Evolutionary conservation across 2,329 filamentous ascomycete genomes (phyloP), one percentile per base, ranked within the genome.

Genomic region (Talaromyces sp.): DNA sequence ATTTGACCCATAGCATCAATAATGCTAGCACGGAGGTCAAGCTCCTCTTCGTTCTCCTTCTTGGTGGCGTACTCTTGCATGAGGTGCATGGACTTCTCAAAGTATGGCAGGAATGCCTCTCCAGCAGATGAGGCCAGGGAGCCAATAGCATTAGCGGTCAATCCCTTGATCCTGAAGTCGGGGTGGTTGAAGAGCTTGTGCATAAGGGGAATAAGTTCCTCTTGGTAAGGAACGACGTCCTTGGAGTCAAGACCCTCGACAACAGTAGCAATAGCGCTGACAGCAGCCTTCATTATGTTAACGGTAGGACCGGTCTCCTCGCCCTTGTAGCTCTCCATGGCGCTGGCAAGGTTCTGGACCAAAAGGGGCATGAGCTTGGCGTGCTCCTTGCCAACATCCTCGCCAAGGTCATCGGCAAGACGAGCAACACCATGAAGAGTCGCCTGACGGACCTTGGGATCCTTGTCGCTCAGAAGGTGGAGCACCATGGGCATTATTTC

Each of bases 1-100:
- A 98, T 96, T 75, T 93, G 92, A 62, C 93, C 94, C 82, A 99
- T 90, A 28, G 93, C 88, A 79, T 99, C 95, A 68, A 91, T 92
- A 44, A 96, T 92, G 61, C 92, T 90, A 68, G 91, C 92, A 68
- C 95, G 89, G 36, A 98, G 86, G 66, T 96, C 89, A 59, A 98
- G 86, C 73, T 96, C 92, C 57, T 96, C 92, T 67, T 96, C 90
- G 63, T 86, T 90, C 59, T 93, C 91, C 81, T 96, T 96, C 76
- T 96, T 88, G 60, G 85, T 84, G 66, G 95, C 89, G 70, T 91
- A 97, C 59, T 86, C 85, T 60, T 91, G 92, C 61, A 98, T 86
- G n/a, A 90, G 87, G 65, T 90, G 85, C 92, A 99, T 97, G 31
- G 91, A 93, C 65, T 90, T 84, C 69, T 92, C 87, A 74, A 98